Conservation (phyloP, 306 rosid genomes). For the Fragaria vesca region DNA sequence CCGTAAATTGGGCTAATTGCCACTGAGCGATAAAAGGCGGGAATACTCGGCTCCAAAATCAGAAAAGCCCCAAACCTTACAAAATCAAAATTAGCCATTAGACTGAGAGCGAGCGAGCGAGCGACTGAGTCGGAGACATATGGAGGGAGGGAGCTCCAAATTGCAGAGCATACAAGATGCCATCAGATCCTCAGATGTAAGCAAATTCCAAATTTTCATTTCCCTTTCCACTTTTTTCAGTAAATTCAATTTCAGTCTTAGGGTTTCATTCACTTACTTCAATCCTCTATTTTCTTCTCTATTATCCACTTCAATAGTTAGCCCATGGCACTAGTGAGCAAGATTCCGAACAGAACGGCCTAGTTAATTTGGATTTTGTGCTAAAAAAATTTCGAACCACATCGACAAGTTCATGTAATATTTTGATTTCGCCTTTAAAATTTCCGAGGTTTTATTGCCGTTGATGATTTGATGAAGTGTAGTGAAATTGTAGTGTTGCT, state of each 20-base stretch:
- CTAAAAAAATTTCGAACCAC: not conserved
- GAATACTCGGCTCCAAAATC: conserved; percentile 22
- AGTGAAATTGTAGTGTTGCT: not conserved
- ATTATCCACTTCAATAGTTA: not conserved
- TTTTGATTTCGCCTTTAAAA: too few species aligned
- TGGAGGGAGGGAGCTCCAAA: conserved; percentile 60
- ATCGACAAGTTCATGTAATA: too few species aligned
- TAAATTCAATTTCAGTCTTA: not conserved
- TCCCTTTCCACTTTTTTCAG: conserved; percentile 2
- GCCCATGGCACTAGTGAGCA: not conserved
- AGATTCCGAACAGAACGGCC: too few species aligned
- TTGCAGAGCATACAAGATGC: conserved; percentile 54
- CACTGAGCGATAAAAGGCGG: conserved; percentile 31
- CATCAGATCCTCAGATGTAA: conserved; percentile 77
- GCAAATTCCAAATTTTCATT: conserved; percentile 8
- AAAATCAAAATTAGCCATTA: not conserved
- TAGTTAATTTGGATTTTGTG: not conserved
- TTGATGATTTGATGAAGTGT: not conserved
- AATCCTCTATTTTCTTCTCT: not conserved
- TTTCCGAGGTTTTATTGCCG: not conserved
- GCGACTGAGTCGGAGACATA: conserved; percentile 20
- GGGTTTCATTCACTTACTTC: not conserved
- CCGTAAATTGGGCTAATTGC: too few species aligned
- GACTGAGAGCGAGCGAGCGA: conserved; percentile 7
- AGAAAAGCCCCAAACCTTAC: conserved; percentile 7